These are phyloP conservation scores for Waltiozyma sp. DNA, from an alignment of 1,139 yeast genomes.

Conservation along the genomic window DNA sequence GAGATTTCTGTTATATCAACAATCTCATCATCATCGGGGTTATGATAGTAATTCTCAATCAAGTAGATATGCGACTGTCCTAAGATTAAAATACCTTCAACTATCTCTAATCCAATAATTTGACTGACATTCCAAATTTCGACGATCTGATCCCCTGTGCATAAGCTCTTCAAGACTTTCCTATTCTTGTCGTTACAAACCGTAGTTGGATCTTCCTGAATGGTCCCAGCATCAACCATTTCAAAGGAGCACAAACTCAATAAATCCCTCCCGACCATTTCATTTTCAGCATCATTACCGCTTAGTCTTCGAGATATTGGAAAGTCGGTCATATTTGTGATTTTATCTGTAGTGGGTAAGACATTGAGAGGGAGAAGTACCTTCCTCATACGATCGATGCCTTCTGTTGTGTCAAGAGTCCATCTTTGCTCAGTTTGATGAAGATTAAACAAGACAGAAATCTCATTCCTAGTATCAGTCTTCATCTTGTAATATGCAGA, in stretches of 20 bases:
- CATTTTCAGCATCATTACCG: not conserved
- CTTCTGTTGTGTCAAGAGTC: conserved; percentile 56
- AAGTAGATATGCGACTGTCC: conserved; percentile 57
- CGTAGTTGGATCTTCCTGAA: conserved; percentile 19
- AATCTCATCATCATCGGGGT: conserved; percentile 44
- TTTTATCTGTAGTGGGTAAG: not conserved
- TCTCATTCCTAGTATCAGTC: conserved; percentile 31
- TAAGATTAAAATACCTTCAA: conserved; percentile 61
- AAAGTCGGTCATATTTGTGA: not conserved
- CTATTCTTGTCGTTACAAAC: conserved; percentile 60
- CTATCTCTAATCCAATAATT: conserved; percentile 59
- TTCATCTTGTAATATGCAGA: conserved; percentile 36
- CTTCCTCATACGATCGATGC: conserved; percentile 52
- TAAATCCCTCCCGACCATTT: conserved; percentile 7
- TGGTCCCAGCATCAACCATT: conserved; percentile 30
- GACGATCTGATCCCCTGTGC: conserved; percentile 57
- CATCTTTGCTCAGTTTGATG: conserved; percentile 21
- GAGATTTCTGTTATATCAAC: conserved; percentile 63
- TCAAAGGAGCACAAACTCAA: conserved; percentile 31
- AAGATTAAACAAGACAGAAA: conserved; percentile 18
- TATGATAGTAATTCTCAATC: conserved; percentile 57
- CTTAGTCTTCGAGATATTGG: not conserved
- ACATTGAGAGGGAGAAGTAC: conserved; percentile 27
- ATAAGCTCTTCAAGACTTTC: conserved; percentile 57
- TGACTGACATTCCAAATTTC: conserved; percentile 69